Conservation (phyloP, 2,329 filamentous ascomycete species). For the Claviceps paspali region DNA sequence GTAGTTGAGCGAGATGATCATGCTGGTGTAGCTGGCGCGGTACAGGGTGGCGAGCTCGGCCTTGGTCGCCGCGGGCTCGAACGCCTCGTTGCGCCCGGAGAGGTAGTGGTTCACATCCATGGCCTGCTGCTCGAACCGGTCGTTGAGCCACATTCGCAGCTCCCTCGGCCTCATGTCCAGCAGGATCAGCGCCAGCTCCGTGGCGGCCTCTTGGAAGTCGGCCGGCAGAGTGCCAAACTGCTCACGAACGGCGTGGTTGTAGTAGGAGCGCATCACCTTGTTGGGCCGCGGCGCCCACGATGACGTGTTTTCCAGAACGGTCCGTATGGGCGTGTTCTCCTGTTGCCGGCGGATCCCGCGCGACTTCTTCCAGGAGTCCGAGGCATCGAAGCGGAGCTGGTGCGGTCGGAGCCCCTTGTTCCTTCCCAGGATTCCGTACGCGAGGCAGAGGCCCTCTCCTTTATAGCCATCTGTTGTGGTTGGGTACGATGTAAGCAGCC, state of each 20-base stretch:
- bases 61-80: neutral
- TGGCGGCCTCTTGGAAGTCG: neutral
- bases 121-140: neutral
- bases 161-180: neutral
- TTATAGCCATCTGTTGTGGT: neutral
- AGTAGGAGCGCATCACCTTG: neutral
- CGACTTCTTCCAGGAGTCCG: neutral
- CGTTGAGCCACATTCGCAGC: neutral
- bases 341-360: neutral
- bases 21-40: slow-evolving; percentile 1
- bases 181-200: neutral
- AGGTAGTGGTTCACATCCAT: neutral
- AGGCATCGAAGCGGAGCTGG: neutral
- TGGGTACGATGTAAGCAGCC: neutral
- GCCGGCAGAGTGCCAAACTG: neutral
- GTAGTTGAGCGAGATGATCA: slow-evolving; percentile 1
- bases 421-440: neutral
- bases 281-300: neutral
- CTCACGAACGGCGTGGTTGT: neutral
- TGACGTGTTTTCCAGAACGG: neutral
- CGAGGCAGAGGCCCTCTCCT: neutral
- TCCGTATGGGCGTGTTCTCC: neutral
- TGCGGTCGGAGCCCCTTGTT: neutral
- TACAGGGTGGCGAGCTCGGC: neutral
- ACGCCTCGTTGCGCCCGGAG: neutral